A percentile compares a stretch with the other conserved stretches of the same genome.
Conservation (phyloP, 2,329 filamentous ascomycete species). For the Pseudocercospora musae region DNA sequence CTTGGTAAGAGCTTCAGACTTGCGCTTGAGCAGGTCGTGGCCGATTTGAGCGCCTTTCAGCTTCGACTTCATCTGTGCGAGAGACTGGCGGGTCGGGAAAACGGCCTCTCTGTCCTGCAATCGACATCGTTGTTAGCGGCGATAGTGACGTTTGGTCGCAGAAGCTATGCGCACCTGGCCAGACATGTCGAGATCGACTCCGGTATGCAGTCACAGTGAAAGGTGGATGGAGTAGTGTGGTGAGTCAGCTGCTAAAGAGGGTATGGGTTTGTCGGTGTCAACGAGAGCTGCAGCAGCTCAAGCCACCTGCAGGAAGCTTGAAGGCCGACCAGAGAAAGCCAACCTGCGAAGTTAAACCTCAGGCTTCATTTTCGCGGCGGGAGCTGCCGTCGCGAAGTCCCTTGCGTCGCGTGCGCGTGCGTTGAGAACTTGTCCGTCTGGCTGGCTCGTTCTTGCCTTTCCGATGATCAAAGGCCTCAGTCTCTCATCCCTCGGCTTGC, state of each 20-base stretch:
- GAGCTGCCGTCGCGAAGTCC: background rate
- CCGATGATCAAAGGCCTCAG: slow-evolving; percentile 8
- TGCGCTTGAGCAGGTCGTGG: slow-evolving; percentile 92
- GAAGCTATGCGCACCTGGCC: slow-evolving; percentile 23
- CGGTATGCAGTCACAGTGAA: background rate
- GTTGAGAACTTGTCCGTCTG: background rate
- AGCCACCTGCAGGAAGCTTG: background rate
- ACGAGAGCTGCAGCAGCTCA: slow-evolving; percentile 2
- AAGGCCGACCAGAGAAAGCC: background rate
- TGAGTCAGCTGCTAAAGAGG: background rate
- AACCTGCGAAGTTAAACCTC: background rate
- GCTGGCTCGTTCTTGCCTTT: slow-evolving; percentile 5
- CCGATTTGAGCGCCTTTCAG: slow-evolving; percentile 77
- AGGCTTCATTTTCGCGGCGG: background rate
- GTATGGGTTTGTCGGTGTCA: background rate
- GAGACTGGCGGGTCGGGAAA: slow-evolving; percentile 94
- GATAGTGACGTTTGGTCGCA: background rate
- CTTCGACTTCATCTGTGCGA: slow-evolving; percentile 97
- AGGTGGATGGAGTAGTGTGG: background rate
- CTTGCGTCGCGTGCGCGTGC: background rate
- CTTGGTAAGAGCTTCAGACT: slow-evolving; percentile 98
- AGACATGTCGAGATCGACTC: slow-evolving; percentile 24
- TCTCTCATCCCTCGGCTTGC: slow-evolving; percentile 13
- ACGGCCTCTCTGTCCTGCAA: slow-evolving; percentile 86
- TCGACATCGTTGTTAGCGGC: background rate